Base-by-base conservation (phyloP, 306 rosid species). In the Cicer pinnatifidum region DNA sequence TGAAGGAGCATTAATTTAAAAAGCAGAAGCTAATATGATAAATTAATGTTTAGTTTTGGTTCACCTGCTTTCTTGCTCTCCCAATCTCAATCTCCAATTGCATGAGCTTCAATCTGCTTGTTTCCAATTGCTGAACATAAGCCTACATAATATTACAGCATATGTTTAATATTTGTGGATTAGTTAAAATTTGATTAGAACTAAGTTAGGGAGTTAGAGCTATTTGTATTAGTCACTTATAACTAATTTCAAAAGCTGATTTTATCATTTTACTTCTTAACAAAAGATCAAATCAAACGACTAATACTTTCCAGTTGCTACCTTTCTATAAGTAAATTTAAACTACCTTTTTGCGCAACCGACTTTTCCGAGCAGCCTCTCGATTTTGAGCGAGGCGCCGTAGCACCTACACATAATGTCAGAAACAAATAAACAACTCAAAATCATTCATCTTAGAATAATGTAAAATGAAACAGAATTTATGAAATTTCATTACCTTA, bases 361-460 rank as follows among this genome's bases (percentile, higher is more conserved):
- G 85, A 51, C 98, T 88, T 82, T 89, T 92, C 37, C 89, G 63
- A 73, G 98, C 98, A 69, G 98, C 98, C 80, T 92, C 95, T 13
- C 99, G 90, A 78, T 94, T 94, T 82, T 94, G 97, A 28, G 90
- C 97, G 37, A 92, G 81, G 38, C 98, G 87, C 80, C 91, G 82
- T 69, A 78, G 82, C 57, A 70, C 85, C 95, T 92, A 74, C 46
- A 69, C 50, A 57, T 52, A 70, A 46, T 48, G 67, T 46, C 72
- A 69, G 72, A 69, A 20, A 69, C 61, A 60, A 62, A 13, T 73
- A 39, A 53, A 48, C 59, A 67, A 54, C 19, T 60, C 41, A 17
- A 74, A 44, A 67, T 12, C 52, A 39, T 61, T 75, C 73, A 58
- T 35, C 48, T 69, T 38, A 69, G 19, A 67, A 28, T 28, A 28